phyloP scores from a whole-genome alignment of 495 filamentous ascomycete species.

The Aspergillus ostianus region DNA sequence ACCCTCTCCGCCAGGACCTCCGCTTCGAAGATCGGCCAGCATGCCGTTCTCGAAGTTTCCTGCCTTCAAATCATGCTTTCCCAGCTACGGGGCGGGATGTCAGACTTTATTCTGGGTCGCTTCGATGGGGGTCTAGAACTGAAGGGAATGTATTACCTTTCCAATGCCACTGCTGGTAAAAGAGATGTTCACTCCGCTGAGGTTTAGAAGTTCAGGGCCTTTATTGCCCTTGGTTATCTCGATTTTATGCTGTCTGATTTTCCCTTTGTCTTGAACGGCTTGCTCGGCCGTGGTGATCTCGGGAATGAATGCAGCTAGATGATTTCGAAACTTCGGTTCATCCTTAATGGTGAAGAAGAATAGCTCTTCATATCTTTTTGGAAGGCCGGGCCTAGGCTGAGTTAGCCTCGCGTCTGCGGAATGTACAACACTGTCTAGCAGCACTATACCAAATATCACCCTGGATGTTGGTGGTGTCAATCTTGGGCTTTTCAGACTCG shows the following conservation, averaged over 20 bases:
- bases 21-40: no score
- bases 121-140: background rate
- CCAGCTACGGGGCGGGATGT: background rate
- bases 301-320: conserved; percentile 21
- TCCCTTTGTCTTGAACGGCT: no score
- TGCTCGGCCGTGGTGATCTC: no score
- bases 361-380: conserved; percentile 32
- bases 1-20: no score
- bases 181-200: conserved; percentile 26
- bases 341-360: conserved; percentile 32
- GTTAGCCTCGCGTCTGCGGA: no score
- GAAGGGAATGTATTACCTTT: conserved; percentile 20
- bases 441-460: conserved; percentile 18
- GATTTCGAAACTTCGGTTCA: conserved; percentile 24
- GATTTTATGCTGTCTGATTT: background rate
- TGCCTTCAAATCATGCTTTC: no score
- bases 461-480: conserved; percentile 18
- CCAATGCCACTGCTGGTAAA: conserved; percentile 31
- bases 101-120: background rate
- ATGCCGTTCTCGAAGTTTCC: no score
- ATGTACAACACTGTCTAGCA: no score
- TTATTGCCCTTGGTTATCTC: background rate
- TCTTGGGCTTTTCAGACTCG: no score
- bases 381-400: conserved; percentile 31
- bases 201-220: background rate